A percentile compares a stretch with the other conserved stretches of the same genome.
phyloP scores from a whole-genome alignment of 257 asterid genomes.

The Gentiana dahurica region DNA sequence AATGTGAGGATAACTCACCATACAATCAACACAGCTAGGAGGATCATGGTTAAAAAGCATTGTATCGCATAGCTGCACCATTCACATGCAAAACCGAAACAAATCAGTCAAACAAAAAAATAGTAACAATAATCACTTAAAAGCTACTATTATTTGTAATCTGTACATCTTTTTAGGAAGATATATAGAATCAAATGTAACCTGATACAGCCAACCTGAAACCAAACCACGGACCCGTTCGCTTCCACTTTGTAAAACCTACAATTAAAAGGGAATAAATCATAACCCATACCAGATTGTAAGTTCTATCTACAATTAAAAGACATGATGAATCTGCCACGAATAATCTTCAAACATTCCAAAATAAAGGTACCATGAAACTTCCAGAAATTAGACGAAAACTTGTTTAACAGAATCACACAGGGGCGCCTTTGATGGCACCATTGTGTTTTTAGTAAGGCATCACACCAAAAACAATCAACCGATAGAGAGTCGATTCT shows the following conservation, averaged over 20 bases:
- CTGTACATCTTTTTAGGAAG: background rate
- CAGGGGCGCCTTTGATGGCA: no score
- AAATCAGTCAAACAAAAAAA: conserved; percentile 3
- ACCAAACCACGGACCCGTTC: conserved; percentile 82
- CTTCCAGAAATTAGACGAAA: no score
- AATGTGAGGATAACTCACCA: conserved; percentile 37
- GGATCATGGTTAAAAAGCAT: conserved; percentile 94
- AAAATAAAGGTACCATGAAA: no score
- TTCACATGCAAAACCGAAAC: conserved; percentile 15
- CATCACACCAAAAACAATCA: no score
- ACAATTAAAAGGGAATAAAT: conserved; percentile 6
- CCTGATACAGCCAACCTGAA: conserved; percentile 97
- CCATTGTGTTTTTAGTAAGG: no score
- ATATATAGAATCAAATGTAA: conserved; percentile 29
- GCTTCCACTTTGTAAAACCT: conserved; percentile 89
- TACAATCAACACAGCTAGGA: conserved; percentile 70
- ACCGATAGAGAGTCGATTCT: no score
- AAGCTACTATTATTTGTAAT: background rate
- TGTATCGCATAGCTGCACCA: conserved; percentile 82
- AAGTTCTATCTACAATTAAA: background rate
- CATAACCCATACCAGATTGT: conserved; percentile 7
- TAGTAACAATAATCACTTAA: background rate
- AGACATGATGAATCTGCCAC: background rate
- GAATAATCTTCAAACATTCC: no score
- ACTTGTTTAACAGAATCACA: no score